These are phyloP conservation scores for Rhododendron ovatum DNA, from an alignment of 148 eudicot species.

Conservation along the genomic window DNA sequence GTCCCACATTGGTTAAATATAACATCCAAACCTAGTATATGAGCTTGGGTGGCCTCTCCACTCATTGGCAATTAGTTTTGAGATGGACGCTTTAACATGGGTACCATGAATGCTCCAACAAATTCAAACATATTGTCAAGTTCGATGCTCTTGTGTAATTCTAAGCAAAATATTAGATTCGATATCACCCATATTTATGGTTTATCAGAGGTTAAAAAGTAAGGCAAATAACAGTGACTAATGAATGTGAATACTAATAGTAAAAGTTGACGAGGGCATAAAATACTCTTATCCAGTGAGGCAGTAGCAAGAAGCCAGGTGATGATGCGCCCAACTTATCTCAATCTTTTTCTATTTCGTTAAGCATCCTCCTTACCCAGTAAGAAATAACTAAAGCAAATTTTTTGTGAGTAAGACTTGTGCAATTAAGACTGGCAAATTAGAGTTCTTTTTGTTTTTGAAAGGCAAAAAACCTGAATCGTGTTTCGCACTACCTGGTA, in stretches of 20 bases:
- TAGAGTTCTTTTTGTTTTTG: neutral
- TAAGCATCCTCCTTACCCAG: neutral
- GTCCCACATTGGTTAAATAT: no score
- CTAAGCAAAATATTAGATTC: neutral
- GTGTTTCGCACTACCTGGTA: neutral
- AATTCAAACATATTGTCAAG: neutral
- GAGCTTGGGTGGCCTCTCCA: no score
- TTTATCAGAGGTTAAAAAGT: neutral
- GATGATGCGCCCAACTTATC: neutral
- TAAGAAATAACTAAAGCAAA: neutral
- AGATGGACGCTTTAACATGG: no score
- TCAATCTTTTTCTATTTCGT: neutral
- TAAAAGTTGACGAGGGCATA: neutral
- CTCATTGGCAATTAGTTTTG: no score
- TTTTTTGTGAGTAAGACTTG: neutral
- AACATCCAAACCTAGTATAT: no score
- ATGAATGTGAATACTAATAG: neutral
- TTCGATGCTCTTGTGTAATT: neutral
- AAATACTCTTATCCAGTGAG: neutral
- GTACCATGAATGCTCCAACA: neutral
- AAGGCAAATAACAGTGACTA: constrained; percentile 1
- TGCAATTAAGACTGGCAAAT: neutral
- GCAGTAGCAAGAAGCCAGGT: neutral
- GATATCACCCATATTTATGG: neutral
- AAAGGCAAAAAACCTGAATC: neutral